Percentiles rank a stretch among this genome's conserved stretches.
These are phyloP conservation scores for Diplodia mutila DNA, from an alignment of 2,329 filamentous ascomycete species.

Conservation along the genomic window DNA sequence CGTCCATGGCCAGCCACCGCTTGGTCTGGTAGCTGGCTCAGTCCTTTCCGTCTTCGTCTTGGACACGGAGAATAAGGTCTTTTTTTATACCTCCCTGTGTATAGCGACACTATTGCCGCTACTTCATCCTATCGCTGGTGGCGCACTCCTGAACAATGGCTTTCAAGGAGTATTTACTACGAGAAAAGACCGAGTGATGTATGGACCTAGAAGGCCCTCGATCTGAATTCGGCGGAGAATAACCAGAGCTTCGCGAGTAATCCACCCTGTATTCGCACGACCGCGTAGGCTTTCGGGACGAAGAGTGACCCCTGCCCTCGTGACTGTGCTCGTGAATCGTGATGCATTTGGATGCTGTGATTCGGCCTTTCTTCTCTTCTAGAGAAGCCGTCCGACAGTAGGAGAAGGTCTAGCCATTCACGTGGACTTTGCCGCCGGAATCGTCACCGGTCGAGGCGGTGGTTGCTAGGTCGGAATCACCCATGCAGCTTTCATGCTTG, in stretches of 20 bases:
- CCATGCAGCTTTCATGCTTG: neutral
- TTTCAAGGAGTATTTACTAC: neutral
- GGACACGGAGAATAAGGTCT: neutral
- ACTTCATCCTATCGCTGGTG: neutral
- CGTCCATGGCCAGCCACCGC: neutral
- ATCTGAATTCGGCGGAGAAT: conserved; percentile 1
- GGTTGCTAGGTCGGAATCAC: neutral
- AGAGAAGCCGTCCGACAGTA: neutral
- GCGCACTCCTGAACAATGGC: neutral
- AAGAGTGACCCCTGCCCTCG: neutral
- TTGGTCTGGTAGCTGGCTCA: conserved; percentile 1
- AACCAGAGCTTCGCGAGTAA: conserved; percentile 1
- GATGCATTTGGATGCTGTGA: neutral
- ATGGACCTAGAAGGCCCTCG: neutral
- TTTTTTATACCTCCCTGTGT: neutral
- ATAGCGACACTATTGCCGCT: neutral
- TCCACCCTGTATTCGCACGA: neutral
- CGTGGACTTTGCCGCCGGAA: neutral
- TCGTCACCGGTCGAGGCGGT: neutral
- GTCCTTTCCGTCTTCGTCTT: neutral
- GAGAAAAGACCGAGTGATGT: neutral
- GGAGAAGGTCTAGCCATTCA: neutral
- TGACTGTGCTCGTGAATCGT: conserved; percentile 1
- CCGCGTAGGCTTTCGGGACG: neutral
- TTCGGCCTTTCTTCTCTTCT: conserved; percentile 8